phyloP scores from a whole-genome alignment of 768 basidiomycete species.

The Phanerodontia chrysosporium region DNA sequence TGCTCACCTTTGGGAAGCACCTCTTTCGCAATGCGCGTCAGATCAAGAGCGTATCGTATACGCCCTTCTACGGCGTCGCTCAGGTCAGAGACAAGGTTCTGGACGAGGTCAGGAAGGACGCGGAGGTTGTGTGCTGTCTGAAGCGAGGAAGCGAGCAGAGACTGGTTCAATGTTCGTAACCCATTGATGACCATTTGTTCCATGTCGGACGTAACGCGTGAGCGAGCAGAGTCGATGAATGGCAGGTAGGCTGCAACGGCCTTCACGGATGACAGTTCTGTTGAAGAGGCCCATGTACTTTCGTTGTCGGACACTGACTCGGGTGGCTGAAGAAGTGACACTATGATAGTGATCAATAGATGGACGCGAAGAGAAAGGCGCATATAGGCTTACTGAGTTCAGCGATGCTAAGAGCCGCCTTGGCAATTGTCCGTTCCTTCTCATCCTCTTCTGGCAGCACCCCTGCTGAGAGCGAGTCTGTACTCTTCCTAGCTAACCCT shows the following conservation, averaged over 20 bases:
- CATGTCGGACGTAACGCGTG: constrained; percentile 80
- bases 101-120: constrained; percentile 78
- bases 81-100: constrained; percentile 72
- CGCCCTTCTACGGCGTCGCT: constrained; percentile 80
- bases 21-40: constrained; percentile 82
- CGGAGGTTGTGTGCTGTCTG: constrained; percentile 95
- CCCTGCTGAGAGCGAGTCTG: constrained; percentile 18
- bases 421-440: constrained; percentile 83
- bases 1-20: constrained; percentile 68
- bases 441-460: constrained; percentile 51
- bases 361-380: no score
- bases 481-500: constrained; percentile 4
- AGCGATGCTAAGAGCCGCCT: constrained; percentile 91
- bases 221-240: constrained; percentile 67
- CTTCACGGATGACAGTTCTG: constrained; percentile 67
- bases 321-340: background rate
- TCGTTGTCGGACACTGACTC: background rate
- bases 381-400: constrained; percentile 78
- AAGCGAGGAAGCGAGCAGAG: constrained; percentile 85
- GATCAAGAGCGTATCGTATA: constrained; percentile 81
- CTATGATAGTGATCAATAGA: background rate
- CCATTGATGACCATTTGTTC: constrained; percentile 85
- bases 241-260: constrained; percentile 68
- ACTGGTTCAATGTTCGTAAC: constrained; percentile 80
- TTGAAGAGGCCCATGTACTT: background rate